phyloP scores from a whole-genome alignment of 2,329 filamentous ascomycete species.

The Fusarium pseudograminearum region DNA sequence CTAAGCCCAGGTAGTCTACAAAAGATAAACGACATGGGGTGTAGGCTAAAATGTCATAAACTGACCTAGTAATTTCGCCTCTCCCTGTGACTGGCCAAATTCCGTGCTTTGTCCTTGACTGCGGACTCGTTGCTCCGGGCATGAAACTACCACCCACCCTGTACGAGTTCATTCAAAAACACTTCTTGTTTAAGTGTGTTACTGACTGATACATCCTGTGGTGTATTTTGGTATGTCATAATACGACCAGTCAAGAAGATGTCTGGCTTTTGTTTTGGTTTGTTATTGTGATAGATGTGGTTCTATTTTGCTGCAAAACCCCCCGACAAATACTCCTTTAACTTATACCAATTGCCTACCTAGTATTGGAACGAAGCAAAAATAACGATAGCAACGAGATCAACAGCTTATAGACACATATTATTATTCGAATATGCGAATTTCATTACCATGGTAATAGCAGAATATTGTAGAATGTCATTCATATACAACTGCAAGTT shows the following conservation, averaged over 20 bases:
- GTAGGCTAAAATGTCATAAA: background rate
- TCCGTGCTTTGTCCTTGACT: background rate
- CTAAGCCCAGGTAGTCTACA: background rate
- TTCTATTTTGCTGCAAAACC: background rate
- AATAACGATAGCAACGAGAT: background rate
- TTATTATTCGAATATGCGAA: background rate
- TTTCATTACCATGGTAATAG: background rate
- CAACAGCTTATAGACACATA: background rate
- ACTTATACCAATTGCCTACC: background rate
- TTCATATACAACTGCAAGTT: constrained; percentile 6
- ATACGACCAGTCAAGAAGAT: background rate
- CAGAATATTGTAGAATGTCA: background rate
- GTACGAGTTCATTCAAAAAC: background rate
- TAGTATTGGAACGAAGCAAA: background rate
- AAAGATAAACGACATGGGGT: background rate
- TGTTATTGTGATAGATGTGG: background rate
- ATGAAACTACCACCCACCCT: background rate
- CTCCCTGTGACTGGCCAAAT: background rate
- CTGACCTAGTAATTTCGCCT: background rate
- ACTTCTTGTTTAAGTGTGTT: background rate
- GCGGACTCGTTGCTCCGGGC: constrained; percentile 3
- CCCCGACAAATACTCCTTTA: background rate
- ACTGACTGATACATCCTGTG: background rate
- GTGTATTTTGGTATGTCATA: background rate
- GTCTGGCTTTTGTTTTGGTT: background rate